Conservation (phyloP, 2,329 filamentous ascomycete species). For the Neophaeococcomyces aloes region DNA sequence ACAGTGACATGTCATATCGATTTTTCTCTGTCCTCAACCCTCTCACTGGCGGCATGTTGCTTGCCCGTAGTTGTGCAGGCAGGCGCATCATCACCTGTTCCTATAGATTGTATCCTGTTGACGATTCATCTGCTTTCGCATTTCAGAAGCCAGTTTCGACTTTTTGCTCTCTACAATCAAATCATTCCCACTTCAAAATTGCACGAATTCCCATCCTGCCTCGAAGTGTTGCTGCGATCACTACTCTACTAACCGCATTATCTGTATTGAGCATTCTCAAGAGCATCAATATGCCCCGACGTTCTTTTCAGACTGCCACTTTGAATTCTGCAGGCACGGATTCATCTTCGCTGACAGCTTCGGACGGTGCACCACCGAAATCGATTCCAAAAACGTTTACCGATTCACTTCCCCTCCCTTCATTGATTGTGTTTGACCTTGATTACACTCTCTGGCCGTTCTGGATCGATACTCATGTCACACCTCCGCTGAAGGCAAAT, state of each 20-base stretch:
- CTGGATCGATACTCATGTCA: constrained; percentile 91
- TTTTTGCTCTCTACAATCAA: no score
- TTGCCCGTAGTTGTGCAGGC: no score
- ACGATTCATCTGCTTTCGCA: no score
- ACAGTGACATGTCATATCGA: no score
- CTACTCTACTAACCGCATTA: neutral
- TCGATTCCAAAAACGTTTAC: constrained; percentile 42
- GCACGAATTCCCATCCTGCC: neutral
- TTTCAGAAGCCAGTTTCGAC: no score
- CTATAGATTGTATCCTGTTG: no score
- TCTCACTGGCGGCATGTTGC: no score
- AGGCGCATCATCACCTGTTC: no score
- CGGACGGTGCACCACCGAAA: constrained; percentile 19
- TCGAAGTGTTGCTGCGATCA: neutral
- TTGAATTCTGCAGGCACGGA: constrained; percentile 4
- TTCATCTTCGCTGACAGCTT: constrained; percentile 3
- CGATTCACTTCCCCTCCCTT: constrained; percentile 62
- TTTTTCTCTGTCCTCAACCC: no score
- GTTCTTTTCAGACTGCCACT: neutral
- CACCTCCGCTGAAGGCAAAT: constrained; percentile 55
- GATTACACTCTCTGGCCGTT: constrained; percentile 99
- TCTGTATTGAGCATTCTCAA: neutral
- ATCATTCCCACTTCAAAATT: no score
- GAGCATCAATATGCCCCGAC: constrained; percentile 1
- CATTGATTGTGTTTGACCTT: constrained; percentile 83